Base-by-base conservation (phyloP, 805 yeast species). In the Lipomyces sp. region DNA sequence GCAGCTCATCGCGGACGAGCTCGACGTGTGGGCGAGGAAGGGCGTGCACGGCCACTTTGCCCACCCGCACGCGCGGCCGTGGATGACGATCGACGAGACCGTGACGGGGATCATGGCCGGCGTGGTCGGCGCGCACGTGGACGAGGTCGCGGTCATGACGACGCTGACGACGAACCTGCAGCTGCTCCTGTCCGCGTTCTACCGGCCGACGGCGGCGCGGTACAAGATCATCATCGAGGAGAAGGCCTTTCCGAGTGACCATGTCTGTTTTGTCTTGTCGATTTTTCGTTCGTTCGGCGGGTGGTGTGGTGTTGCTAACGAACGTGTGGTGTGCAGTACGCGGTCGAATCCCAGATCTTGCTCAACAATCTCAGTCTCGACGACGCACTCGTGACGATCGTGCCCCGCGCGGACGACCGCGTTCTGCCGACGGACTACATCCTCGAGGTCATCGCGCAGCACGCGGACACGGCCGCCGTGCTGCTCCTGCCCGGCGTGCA, bases 231-330 rank as follows among this genome's bases (percentile, higher is more conserved):
- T 90, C 56, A 86, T 86, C 65, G 98, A 90, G 63, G 81, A 81
- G 60, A 84, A 83, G 51, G 91, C 97, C 0, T 90, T 90, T 63
- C 97, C 98, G 0, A 86, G 95, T 0, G 98, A 90, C 66, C 86
- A 78, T 34, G 59, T 55, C 21, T 6, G 59, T 47, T 10, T 26
- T 19, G 16, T 6, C 13, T 29, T 23, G 13, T 14, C 3, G 4
- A 13, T 14, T 26, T 2, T 33, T 2, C 18, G 10, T 4, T 11
- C 4, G 26, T 26, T 14, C 21, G 32, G 19, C 14, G 16, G 11
- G 18, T n/a, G 2, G 39, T 23, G 3, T 3, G 24, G 21, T 23
- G n/a, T 21, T 18, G 16, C 13, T 24, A n/a, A 16, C 36, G 19
- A 23, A 45, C 28, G 7, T 18, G 5, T 3, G 6, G 29, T 16